These are phyloP conservation scores for Trichosporon faecale DNA, from an alignment of 1,284 basidiomycete genomes.

Conservation along the genomic window DNA sequence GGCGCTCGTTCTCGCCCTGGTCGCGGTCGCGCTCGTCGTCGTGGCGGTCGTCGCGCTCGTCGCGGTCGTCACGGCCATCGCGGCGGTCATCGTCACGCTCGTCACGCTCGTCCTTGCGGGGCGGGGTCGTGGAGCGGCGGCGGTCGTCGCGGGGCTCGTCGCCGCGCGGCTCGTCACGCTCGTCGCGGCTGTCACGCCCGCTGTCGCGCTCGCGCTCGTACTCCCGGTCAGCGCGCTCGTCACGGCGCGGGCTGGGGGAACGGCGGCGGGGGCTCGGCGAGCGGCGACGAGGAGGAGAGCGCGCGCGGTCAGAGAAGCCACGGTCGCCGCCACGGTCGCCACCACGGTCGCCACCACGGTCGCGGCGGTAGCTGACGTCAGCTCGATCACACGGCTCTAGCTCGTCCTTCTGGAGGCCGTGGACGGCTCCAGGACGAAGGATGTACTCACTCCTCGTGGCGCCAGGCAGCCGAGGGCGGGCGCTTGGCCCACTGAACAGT, in stretches of 20 bases:
- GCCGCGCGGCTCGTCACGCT: constrained; percentile 26
- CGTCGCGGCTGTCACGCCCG: constrained; percentile 33
- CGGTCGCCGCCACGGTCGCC: constrained; percentile 53
- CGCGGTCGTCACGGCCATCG: constrained; percentile 11
- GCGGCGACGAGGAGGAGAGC: constrained; percentile 21
- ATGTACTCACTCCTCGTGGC: constrained; percentile 60
- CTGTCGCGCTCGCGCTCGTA: constrained; percentile 31
- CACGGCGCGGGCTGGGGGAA: constrained; percentile 33
- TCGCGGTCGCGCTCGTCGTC: constrained; percentile 8
- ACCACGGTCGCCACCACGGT: too few relatives aligned
- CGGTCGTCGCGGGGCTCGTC: constrained; percentile 7
- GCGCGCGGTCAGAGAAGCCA: constrained; percentile 17
- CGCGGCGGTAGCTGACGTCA: constrained; percentile 37
- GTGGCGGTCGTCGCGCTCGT: constrained; percentile 12
- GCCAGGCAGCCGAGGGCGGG: constrained; percentile 81
- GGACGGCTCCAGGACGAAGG: too few relatives aligned
- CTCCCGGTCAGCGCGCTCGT: constrained; percentile 30
- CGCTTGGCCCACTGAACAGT: constrained; percentile 89
- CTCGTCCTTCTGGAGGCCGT: background rate
- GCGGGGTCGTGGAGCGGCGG: constrained; percentile 22
- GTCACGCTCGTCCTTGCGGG: constrained; percentile 27
- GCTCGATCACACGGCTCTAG: background rate
- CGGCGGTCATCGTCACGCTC: constrained; percentile 29
- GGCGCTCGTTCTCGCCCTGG: constrained; percentile 23
- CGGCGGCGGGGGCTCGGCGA: constrained; percentile 35